These are phyloP conservation scores for Umbelopsis sp. DNA, from an alignment of 192 early-diverging fungal species.

Conservation along the genomic window DNA sequence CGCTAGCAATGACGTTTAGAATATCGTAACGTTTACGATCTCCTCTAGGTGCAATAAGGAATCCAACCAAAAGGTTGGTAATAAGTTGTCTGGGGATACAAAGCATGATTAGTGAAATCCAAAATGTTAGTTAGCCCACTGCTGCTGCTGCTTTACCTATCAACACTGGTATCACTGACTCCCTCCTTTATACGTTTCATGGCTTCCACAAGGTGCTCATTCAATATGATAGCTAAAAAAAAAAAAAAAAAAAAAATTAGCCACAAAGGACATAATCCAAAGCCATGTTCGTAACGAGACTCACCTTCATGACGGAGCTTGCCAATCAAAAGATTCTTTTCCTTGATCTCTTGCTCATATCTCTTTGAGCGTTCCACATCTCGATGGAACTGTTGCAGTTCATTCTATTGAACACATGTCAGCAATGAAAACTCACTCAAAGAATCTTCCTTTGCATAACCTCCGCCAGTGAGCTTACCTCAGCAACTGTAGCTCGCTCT, in stretches of 20 bases:
- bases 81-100: conserved; percentile 70
- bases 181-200: conserved; percentile 84
- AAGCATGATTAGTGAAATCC: neutral
- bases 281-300: neutral
- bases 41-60: conserved; percentile 81
- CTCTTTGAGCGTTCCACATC: conserved; percentile 53
- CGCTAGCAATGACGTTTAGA: conserved; percentile 84
- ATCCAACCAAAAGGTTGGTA: conserved; percentile 88
- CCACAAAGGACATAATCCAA: neutral
- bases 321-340: conserved; percentile 74
- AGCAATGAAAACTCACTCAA: no score
- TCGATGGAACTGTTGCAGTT: conserved; percentile 55
- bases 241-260: neutral
- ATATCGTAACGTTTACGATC: conserved; percentile 93
- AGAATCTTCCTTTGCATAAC: no score
- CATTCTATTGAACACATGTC: conserved; percentile 44
- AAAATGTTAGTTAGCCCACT: no score
- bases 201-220: conserved; percentile 90
- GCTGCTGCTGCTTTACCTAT: conserved; percentile 55
- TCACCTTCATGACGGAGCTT: conserved; percentile 76
- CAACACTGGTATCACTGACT: conserved; percentile 77
- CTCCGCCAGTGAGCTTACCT: conserved; percentile 45
- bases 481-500: conserved; percentile 54
- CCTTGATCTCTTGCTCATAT: conserved; percentile 65
- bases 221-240: conserved; percentile 73